A percentile compares a stretch with the other conserved stretches of the same genome.
These are phyloP conservation scores for Tetrahymena thermophila DNA, from an alignment of 73 alveolate genomes.

Conservation along the genomic window DNA sequence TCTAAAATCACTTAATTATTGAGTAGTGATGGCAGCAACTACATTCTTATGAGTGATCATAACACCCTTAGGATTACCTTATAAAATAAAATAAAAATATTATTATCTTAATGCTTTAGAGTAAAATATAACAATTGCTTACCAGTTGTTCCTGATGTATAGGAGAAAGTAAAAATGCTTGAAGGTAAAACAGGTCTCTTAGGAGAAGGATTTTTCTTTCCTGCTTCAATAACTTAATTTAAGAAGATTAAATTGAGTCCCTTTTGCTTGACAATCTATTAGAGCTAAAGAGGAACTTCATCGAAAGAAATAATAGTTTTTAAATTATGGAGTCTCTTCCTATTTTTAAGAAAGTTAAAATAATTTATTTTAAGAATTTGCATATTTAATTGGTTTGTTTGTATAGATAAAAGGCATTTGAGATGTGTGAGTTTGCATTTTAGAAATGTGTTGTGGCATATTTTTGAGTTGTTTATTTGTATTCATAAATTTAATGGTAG, in stretches of 20 bases:
- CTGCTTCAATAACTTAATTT: constrained; percentile 1
- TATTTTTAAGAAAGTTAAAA: neutral
- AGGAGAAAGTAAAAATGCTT: constrained; percentile 70
- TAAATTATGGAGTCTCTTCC: neutral
- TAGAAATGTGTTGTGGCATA: neutral
- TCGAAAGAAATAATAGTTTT: constrained; percentile 17
- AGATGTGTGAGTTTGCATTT: neutral
- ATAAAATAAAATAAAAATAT: neutral
- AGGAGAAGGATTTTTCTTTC: neutral
- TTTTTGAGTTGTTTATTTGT: neutral
- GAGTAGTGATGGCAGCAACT: constrained; percentile 46
- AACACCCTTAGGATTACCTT: constrained; percentile 89
- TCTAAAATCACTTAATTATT: constrained; percentile 45
- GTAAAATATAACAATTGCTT: neutral
- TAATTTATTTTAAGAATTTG: neutral
- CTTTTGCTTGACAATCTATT: neutral
- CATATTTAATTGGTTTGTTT: neutral
- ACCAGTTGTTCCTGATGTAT: constrained; percentile 98
- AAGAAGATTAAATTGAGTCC: constrained; percentile 8
- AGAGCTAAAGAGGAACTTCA: neutral
- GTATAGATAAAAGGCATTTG: neutral
- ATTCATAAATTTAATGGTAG: neutral
- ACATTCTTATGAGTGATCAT: constrained; percentile 73
- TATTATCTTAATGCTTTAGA: neutral
- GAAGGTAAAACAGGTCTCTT: constrained; percentile 31